Base-by-base conservation (phyloP, 345 rosid genomes). In the Aethionema arabicum region DNA sequence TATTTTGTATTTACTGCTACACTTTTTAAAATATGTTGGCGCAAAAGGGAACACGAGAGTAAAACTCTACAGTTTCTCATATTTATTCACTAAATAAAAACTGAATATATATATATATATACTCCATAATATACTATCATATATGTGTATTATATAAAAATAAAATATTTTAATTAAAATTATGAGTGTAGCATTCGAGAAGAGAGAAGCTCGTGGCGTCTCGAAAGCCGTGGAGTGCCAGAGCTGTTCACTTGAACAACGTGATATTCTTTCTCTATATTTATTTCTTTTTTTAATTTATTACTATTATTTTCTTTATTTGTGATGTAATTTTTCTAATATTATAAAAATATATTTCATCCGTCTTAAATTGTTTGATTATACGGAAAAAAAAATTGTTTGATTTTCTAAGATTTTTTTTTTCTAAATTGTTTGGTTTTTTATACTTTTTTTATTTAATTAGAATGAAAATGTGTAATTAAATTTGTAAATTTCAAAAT, bases 201-300 rank as follows among this genome's bases (percentile, higher is more conserved):
- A 46, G n/a, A 32, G 39, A 21, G 55, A 12, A 37, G 45, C 62
- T 60, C 84, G 88, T 80, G 85, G 74, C 45, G 69, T 80, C 81
- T 85, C 73, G 82, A 58, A 51, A 16, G 61, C 64, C 66, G 80
- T 67, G 85, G 37, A 35, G 12, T 68, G 44, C 12, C 46, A 59
- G 50, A 46, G 39, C 52, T 38, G 62, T 74, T 77, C 78, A 70
- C 59, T 79, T 7, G 72, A 65, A 68, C 69, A 45, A 78, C 85
- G 84, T 78, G 79, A 74, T 74, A 74, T 72, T 81, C 79, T 51
- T 72, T 21, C 61, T 59, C 37, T 41, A 6, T 52, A n/a, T 52
- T 36, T 56, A n/a, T 21, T 0, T 33, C 51, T 50, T 32, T 6
- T 50, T 57, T 8, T 21, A 21, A 1, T 21, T 53, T 10, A 41